Conservation (phyloP, 257 asterid genomes). For the Ilex aquifolium region DNA sequence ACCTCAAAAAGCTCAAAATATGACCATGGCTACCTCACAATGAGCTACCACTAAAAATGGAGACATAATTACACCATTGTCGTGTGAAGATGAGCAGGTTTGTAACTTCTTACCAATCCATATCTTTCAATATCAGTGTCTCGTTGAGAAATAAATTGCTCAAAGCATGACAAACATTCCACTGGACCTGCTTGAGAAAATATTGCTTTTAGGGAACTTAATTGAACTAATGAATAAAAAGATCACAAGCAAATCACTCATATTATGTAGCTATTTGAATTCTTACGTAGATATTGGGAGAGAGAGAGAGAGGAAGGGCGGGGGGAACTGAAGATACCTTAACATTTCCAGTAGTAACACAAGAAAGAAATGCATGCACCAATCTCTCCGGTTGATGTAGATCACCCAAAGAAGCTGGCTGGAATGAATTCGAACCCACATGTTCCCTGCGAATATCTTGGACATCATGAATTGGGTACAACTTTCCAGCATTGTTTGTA, state of each 20-base stretch:
- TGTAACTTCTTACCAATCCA: constrained; percentile 60
- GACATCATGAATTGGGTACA: constrained; percentile 21
- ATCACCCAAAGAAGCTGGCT: constrained; percentile 29
- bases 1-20: too few species aligned
- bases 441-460: constrained; percentile 7
- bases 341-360: constrained; percentile 91
- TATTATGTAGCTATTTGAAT: too few species aligned
- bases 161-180: constrained; percentile 94
- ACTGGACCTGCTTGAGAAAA: constrained; percentile 67
- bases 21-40: too few species aligned
- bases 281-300: too few species aligned
- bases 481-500: constrained; percentile 16
- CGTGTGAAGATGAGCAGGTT: too few species aligned
- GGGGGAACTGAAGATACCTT: constrained; percentile 41
- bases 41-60: too few species aligned
- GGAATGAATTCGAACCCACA: constrained; percentile 20
- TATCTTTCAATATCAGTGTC: constrained; percentile 58
- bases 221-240: constrained; percentile 10
- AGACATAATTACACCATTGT: too few species aligned
- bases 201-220: constrained; percentile 1
- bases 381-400: constrained; percentile 63
- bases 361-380: constrained; percentile 92
- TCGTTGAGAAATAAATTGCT: constrained; percentile 82
- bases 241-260: background rate
- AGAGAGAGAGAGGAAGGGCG: background rate